A percentile compares a stretch with the other conserved stretches of the same genome.
Conservation (phyloP, 768 basidiomycete species). For the Tylopilus intermedius region DNA sequence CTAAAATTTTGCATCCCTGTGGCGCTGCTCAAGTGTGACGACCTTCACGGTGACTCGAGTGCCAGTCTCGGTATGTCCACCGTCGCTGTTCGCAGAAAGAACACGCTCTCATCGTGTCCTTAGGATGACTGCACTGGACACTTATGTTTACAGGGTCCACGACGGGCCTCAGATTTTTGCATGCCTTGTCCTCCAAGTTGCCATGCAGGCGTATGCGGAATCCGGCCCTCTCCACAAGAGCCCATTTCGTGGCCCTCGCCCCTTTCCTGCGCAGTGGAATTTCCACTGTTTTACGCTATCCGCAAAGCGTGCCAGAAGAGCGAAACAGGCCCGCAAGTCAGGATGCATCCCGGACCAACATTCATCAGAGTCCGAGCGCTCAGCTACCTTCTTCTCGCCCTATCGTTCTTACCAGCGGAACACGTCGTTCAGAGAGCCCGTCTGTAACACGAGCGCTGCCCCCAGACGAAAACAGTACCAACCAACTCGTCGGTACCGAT, state of each 20-base stretch:
- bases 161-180: constrained; percentile 55
- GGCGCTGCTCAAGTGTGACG: background rate
- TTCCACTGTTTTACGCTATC: constrained; percentile 1
- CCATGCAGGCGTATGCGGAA: constrained; percentile 29
- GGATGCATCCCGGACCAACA: background rate
- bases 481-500: constrained; percentile 4
- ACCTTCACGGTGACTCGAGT: constrained; percentile 19
- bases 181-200: constrained; percentile 24
- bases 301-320: background rate
- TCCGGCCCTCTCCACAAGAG: constrained; percentile 7
- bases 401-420: background rate
- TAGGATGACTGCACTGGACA: constrained; percentile 67
- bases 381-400: background rate
- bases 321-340: background rate
- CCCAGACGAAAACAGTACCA: constrained; percentile 2
- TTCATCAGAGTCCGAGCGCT: background rate
- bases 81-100: background rate
- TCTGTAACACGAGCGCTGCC: background rate
- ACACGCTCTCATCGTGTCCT: constrained; percentile 7
- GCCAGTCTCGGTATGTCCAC: constrained; percentile 43
- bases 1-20: background rate
- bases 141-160: constrained; percentile 85
- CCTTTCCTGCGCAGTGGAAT: constrained; percentile 3
- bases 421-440: background rate
- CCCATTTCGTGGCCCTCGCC: constrained; percentile 5